These are phyloP conservation scores for Suillus occidentalis DNA, from an alignment of 768 basidiomycete genomes.

Conservation along the genomic window DNA sequence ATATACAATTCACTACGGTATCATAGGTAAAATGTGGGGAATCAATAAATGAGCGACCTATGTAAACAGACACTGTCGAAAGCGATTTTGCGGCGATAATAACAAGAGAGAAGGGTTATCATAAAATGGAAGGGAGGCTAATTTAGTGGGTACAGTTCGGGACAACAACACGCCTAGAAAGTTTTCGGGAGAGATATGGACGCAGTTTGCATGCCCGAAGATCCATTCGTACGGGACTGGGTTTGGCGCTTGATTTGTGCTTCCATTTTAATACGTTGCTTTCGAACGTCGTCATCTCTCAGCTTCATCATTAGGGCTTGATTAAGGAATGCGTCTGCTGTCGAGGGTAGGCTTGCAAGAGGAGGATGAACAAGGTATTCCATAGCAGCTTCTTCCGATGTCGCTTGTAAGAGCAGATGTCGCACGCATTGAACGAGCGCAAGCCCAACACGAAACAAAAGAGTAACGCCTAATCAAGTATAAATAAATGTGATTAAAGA, in stretches of 20 bases:
- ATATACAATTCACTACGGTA: conserved; percentile 11
- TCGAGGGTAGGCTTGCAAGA: conserved; percentile 51
- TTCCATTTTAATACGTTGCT: conserved; percentile 74
- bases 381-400: conserved; percentile 47
- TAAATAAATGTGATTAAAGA: neutral
- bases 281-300: conserved; percentile 78
- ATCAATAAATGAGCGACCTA: conserved; percentile 12
- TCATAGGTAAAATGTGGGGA: conserved; percentile 14
- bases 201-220: conserved; percentile 24
- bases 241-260: conserved; percentile 66
- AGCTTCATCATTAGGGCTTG: conserved; percentile 64
- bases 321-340: conserved; percentile 62
- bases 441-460: conserved; percentile 73
- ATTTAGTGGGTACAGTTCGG: conserved; percentile 2
- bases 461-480: conserved; percentile 56
- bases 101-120: neutral
- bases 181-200: conserved; percentile 31
- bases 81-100: conserved; percentile 6
- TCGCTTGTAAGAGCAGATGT: conserved; percentile 54
- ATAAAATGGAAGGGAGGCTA: neutral
- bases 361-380: conserved; percentile 52
- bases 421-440: conserved; percentile 62
- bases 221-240: conserved; percentile 35
- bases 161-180: neutral
- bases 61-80: conserved; percentile 4